Evolutionary conservation across 148 eudicot species (phyloP).

Genomic region (Heliamphora exappendiculata): DNA sequence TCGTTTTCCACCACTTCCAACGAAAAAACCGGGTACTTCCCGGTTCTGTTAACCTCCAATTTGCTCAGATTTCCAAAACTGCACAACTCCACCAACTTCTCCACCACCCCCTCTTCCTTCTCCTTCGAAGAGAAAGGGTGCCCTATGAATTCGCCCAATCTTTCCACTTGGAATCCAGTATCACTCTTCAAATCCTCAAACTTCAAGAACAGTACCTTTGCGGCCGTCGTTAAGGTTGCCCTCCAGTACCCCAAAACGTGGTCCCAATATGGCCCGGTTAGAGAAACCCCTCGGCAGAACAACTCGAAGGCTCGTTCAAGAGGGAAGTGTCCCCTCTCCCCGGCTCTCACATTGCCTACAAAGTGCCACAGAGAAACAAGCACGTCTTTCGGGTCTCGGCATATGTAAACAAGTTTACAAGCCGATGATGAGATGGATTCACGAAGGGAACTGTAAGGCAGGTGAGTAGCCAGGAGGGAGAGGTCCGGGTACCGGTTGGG

Average conservation of each 20-base stretch:
- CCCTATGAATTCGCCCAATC: conserved; percentile 13
- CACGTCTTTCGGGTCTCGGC: conserved; percentile 19
- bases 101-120: background rate
- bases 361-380: conserved; percentile 9
- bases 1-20: background rate
- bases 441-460: background rate
- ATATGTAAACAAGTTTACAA: conserved; percentile 18
- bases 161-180: background rate
- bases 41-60: conserved; percentile 2
- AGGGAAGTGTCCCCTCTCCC: background rate
- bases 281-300: conserved; percentile 12
- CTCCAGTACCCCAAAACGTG: conserved; percentile 20
- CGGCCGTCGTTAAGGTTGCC: conserved; percentile 8
- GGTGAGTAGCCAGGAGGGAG: background rate
- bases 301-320: conserved; percentile 16
- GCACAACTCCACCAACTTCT: background rate
- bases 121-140: background rate
- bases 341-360: conserved; percentile 5
- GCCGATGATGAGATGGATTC: background rate
- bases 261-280: conserved; percentile 20
- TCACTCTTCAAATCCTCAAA: conserved; percentile 25
- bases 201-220: conserved; percentile 16
- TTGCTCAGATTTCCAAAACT: background rate
- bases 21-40: background rate
- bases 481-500: background rate